Evolutionary conservation across 164 flowering plant genomes (phyloP).

Genomic region (Protea cynaroides): DNA sequence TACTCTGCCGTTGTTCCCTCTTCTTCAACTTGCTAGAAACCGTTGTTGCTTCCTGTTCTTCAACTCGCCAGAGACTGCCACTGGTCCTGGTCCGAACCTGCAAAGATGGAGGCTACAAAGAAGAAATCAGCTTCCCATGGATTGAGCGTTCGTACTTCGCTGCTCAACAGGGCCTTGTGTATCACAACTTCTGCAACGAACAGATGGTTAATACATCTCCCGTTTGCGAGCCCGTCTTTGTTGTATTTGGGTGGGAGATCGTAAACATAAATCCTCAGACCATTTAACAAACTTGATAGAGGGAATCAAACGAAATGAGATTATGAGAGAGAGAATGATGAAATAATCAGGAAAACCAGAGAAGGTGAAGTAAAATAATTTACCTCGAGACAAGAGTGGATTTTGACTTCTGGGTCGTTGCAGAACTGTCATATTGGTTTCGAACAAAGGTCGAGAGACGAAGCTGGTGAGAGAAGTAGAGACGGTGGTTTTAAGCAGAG

Average conservation of each 20-base stretch:
- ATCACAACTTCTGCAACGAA: conserved; percentile 93
- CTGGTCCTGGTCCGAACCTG: too few species aligned
- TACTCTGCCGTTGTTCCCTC: too few species aligned
- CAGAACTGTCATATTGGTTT: conserved; percentile 20
- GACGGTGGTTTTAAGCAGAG: conserved; percentile 29
- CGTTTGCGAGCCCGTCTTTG: conserved; percentile 57
- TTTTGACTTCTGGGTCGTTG: neutral
- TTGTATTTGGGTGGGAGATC: conserved; percentile 76
- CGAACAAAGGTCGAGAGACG: conserved; percentile 51
- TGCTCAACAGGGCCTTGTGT: conserved; percentile 52
- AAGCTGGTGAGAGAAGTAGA: conserved; percentile 17
- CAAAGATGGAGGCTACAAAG: too few species aligned
- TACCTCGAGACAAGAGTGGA: conserved; percentile 1
- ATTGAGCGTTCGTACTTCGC: conserved; percentile 54
- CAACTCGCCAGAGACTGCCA: too few species aligned
- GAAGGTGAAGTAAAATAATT: neutral
- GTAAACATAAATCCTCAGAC: conserved; percentile 67
- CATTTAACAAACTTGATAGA: conserved; percentile 23
- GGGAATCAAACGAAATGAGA: neutral
- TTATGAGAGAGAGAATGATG: neutral
- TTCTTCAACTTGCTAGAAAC: too few species aligned
- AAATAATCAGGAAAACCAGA: neutral
- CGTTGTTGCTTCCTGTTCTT: too few species aligned
- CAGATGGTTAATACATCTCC: conserved; percentile 66
- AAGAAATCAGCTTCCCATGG: conserved; percentile 88